Base-by-base conservation (phyloP, 1,284 basidiomycete species). In the Phellinidium pouzarii region DNA sequence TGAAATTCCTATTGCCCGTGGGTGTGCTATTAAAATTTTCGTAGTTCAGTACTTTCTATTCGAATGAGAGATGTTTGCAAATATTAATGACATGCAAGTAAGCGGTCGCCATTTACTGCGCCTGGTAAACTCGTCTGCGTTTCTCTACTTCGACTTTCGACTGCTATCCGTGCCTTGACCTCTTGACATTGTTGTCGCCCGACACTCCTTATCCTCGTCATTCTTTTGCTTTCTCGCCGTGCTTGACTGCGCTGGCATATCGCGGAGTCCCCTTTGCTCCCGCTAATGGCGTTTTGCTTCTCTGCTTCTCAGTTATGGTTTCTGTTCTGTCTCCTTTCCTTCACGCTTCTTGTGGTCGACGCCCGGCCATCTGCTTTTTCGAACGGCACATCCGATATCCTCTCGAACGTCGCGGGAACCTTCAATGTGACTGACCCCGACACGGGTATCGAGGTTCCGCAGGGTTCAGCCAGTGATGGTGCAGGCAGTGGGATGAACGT, bases 381-480 rank as follows among this genome's bases (percentile, higher is more conserved):
- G 23, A 51, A 55, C 27, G 53, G 53, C 40, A 55, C 53, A 26
- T 46, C 36, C 11, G 44, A 51, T 58, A 60, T 74, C 46, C 64
- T 77, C 46, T 67, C 64, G 40, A 68, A 71, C 54, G 61, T 61
- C 2, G 67, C 71, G 41, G 81, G 77, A 7, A 70, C 66, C 31
- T 64, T 65, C 1, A 48, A 65, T 48, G 72, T 82, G 17, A 66
- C 77, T 55, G 71, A 80, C 56, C 65, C 77, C 3, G 22, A 38
- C 23, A 77, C 77, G 0, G 64, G 67, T 14, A 59, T 69, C 42
- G 49, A 63, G 23, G 70, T 84, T 14, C 64, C 73, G 2, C 83
- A 85, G 64, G 77, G 75, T 0, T 51, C 68, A 4, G 82, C 77
- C 2, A 71, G 78, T 2, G 83, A 85, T 60, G 82, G 81, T 5